Evolutionary conservation across 2,329 filamentous ascomycete species (phyloP).

Genomic region (Helminthosporium solani): DNA sequence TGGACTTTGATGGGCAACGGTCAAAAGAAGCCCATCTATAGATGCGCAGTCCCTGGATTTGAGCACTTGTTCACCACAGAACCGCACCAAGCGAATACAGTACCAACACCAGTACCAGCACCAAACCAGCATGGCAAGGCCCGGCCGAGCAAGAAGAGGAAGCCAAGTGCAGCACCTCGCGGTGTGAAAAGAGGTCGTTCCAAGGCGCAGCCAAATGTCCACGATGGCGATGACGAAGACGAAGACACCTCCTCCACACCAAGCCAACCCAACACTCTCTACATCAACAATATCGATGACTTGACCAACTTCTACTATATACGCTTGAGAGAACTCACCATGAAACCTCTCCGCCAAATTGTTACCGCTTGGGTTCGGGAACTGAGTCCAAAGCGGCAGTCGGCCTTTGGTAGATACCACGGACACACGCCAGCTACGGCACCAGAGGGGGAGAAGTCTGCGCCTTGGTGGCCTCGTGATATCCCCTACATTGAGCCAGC

Average conservation of each 20-base stretch:
- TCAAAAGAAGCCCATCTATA: conserved; percentile 19
- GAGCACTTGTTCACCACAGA: conserved; percentile 23
- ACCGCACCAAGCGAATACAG: neutral
- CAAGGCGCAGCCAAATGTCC: neutral
- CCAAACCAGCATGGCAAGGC: too few relatives aligned
- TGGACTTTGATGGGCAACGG: conserved; percentile 15
- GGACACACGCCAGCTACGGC: conserved; percentile 13
- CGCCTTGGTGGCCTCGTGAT: conserved; percentile 34
- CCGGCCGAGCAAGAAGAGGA: neutral
- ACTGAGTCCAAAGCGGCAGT: conserved; percentile 27
- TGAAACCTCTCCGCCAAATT: conserved; percentile 34
- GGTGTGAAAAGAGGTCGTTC: conserved; percentile 7
- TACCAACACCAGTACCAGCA: too few relatives aligned
- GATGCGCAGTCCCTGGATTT: conserved; percentile 23
- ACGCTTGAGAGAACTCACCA: conserved; percentile 33
- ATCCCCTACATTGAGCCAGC: conserved; percentile 36
- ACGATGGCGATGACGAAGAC: conserved; percentile 2
- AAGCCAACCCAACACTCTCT: conserved; percentile 19
- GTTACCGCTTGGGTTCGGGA: conserved; percentile 36
- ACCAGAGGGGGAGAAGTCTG: conserved; percentile 8
- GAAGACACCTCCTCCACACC: conserved; percentile 6
- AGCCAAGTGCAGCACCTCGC: neutral
- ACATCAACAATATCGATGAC: conserved; percentile 26
- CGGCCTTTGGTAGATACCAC: conserved; percentile 28
- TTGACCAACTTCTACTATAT: conserved; percentile 24